phyloP scores from a whole-genome alignment of 257 asterid species.

The Asclepias syriaca region DNA sequence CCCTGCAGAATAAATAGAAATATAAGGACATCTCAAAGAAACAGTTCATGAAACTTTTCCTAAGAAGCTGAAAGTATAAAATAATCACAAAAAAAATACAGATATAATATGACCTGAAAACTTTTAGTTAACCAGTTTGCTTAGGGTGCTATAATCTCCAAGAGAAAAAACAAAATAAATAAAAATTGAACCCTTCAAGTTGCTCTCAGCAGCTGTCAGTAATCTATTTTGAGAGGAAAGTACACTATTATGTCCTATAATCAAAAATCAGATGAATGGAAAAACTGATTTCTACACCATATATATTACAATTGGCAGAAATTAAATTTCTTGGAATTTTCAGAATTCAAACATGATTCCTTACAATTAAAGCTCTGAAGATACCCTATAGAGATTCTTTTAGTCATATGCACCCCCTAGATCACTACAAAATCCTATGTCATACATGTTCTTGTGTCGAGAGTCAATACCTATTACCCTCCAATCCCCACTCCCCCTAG shows the following conservation, averaged over 20 bases:
- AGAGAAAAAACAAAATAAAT: not conserved
- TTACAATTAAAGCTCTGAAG: not conserved
- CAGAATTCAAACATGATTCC: no score
- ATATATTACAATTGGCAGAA: not conserved
- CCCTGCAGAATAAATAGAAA: slow-evolving; percentile 35
- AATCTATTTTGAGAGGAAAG: not conserved
- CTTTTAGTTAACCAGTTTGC: not conserved
- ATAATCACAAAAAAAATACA: not conserved
- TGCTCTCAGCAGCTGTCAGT: not conserved
- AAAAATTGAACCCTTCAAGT: not conserved
- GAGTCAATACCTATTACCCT: not conserved
- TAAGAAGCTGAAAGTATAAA: not conserved
- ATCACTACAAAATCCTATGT: not conserved
- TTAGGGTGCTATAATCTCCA: not conserved
- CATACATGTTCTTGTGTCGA: not conserved
- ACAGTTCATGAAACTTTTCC: not conserved
- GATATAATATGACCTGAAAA: not conserved
- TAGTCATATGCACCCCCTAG: not conserved
- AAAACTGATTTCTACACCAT: not conserved
- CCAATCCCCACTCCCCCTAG: not conserved
- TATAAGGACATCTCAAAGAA: not conserved
- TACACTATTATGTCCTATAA: not conserved
- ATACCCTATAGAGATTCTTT: not conserved
- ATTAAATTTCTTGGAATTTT: not conserved
- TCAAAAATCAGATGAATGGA: not conserved